Evolutionary conservation across 148 eudicot species (phyloP).

Genomic region (Gaultheria prostrata): DNA sequence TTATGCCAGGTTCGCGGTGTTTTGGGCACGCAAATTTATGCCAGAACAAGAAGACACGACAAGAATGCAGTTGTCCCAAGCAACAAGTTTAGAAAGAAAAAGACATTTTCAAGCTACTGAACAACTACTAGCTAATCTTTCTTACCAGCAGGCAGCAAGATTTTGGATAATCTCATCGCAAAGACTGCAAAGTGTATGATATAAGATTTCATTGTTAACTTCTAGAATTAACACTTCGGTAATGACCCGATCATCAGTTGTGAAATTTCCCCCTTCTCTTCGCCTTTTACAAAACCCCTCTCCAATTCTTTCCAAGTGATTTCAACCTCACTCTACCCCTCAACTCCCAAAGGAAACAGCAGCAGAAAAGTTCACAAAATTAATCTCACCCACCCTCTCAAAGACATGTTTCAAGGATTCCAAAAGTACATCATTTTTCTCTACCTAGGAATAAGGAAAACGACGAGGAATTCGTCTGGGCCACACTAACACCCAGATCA

Average conservation of each 20-base stretch:
- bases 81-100: not conserved
- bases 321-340: not conserved
- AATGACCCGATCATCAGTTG: not conserved
- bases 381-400: not conserved
- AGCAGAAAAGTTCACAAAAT: not conserved
- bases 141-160: constrained; percentile 3
- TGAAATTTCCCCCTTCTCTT: not conserved
- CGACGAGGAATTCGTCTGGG: not conserved
- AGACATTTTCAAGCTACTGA: not conserved
- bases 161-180: not conserved
- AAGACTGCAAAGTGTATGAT: not conserved
- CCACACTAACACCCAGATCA: constrained; percentile 1
- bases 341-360: not conserved
- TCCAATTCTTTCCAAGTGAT: not conserved
- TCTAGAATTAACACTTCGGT: not conserved
- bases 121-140: not conserved
- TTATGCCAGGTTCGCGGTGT: not conserved
- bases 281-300: not conserved
- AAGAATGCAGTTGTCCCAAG: not conserved
- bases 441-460: not conserved
- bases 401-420: not conserved
- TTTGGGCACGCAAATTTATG: not conserved
- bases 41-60: not conserved
- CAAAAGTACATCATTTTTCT: not conserved
- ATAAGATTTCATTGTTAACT: not conserved